Evolutionary conservation across 2,329 filamentous ascomycete species (phyloP).

Genomic region (Tolypocladium endophyticum): DNA sequence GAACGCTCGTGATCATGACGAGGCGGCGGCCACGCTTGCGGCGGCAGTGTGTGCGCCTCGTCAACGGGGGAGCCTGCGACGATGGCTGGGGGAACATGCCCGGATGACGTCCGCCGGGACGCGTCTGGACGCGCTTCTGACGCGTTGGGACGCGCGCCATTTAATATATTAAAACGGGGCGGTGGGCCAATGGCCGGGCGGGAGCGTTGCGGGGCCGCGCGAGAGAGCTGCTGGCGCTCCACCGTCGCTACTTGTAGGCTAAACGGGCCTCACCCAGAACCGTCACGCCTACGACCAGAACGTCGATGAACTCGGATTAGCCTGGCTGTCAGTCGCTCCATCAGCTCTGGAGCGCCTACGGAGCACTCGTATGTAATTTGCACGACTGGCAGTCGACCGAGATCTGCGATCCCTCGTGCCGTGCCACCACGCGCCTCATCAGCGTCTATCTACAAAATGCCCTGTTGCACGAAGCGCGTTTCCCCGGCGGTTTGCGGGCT

Average conservation of each 20-base stretch:
- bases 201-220: not conserved
- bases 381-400: too few relatives aligned
- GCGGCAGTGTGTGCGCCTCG: not conserved
- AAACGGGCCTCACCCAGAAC: too few relatives aligned
- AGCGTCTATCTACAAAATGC: not conserved
- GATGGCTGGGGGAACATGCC: not conserved
- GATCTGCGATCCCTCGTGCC: too few relatives aligned
- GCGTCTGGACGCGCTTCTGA: not conserved
- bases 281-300: too few relatives aligned
- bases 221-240: too few relatives aligned
- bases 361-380: too few relatives aligned
- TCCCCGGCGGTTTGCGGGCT: not conserved
- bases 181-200: not conserved
- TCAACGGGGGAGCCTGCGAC: not conserved
- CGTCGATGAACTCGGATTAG: too few relatives aligned
- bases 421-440: too few relatives aligned
- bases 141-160: not conserved
- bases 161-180: not conserved
- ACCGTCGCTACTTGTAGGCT: too few relatives aligned
- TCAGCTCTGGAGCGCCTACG: not conserved
- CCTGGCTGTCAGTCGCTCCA: too few relatives aligned
- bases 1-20: not conserved
- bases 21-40: not conserved
- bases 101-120: not conserved
- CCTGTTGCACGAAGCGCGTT: not conserved